phyloP scores from a whole-genome alignment of 2,329 filamentous ascomycete species.

The Hyphodiscus sp. region DNA sequence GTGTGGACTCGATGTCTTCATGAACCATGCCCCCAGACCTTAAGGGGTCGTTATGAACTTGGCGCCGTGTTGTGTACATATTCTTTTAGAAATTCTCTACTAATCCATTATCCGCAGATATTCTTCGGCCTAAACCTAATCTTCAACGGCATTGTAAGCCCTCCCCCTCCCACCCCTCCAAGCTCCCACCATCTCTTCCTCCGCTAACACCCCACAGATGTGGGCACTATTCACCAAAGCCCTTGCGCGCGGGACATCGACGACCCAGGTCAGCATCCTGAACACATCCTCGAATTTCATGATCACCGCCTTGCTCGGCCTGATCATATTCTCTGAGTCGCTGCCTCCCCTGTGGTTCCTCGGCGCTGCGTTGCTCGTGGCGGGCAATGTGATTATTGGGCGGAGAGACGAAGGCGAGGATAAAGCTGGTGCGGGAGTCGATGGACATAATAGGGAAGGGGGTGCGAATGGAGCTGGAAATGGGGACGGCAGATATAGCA shows the following conservation, averaged over 20 bases:
- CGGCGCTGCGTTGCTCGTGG: constrained; percentile 65
- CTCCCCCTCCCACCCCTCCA: neutral
- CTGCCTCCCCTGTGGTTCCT: constrained; percentile 72
- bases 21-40: too few species aligned
- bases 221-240: constrained; percentile 78
- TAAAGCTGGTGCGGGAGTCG: constrained; percentile 7
- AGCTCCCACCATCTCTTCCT: neutral
- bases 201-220: constrained; percentile 42
- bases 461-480: constrained; percentile 3
- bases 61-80: too few species aligned
- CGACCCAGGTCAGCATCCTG: constrained; percentile 73
- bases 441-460: constrained; percentile 10
- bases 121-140: constrained; percentile 61
- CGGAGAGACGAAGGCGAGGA: constrained; percentile 51
- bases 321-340: constrained; percentile 63
- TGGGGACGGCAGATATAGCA: constrained; percentile 7
- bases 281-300: constrained; percentile 81
- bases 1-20: neutral
- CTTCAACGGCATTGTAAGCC: constrained; percentile 36
- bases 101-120: constrained; percentile 25
- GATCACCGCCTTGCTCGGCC: constrained; percentile 66
- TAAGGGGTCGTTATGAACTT: too few species aligned
- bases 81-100: neutral
- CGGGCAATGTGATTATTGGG: constrained; percentile 73
- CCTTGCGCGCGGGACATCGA: constrained; percentile 66